Evolutionary conservation across 176 grass and related monocot genomes (phyloP), one percentile per base, ranked within the genome.

Genomic region (Cenchrus americanus): DNA sequence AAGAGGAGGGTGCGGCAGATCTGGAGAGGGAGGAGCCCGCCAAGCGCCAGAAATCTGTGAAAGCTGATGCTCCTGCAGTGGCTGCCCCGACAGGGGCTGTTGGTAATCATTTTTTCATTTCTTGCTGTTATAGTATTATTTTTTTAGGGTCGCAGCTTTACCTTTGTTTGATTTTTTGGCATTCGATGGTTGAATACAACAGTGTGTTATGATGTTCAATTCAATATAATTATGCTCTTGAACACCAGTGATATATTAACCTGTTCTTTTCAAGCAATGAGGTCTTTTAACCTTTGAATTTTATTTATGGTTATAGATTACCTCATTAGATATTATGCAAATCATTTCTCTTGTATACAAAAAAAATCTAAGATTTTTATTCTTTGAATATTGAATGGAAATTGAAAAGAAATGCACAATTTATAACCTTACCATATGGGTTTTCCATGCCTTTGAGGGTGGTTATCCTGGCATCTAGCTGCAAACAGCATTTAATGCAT

Each of bases 81-180:
- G 64, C 79, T 83, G 78, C 79, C 84, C 60, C 18, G 0, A 7
- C 37, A 21, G 83, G 86, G 86, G 83, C 73, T 84, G 97, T 94
- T 92, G 97, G 97, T 99, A 99, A 99, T 96, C 66, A 69, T 84
- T 86, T 81, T 17, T 79, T 78, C 69, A 82, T 21, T 60, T 80
- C 1, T 66, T 69, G 26, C 74, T 51, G 49, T 82, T 6, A 8
- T 76, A 55, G 2, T 80, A 23, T 73, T 61, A 22, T 13, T 74
- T 53, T 34, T 15, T 43, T 2, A 32, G 71, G 1, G 26, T 22
- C 50, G 6, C 40, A 73, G 12, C 14, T 13, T 7, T 76, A 42
- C 23, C 4, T 26, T 34, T 47, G 21, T 80, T 67, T 8, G 22
- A 41, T 26, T 55, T 92, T 30, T 52, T 59, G 14, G 2, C 8